Evolutionary conservation across 2,329 filamentous ascomycete species (phyloP).

Genomic region (Colletotrichum agaves): DNA sequence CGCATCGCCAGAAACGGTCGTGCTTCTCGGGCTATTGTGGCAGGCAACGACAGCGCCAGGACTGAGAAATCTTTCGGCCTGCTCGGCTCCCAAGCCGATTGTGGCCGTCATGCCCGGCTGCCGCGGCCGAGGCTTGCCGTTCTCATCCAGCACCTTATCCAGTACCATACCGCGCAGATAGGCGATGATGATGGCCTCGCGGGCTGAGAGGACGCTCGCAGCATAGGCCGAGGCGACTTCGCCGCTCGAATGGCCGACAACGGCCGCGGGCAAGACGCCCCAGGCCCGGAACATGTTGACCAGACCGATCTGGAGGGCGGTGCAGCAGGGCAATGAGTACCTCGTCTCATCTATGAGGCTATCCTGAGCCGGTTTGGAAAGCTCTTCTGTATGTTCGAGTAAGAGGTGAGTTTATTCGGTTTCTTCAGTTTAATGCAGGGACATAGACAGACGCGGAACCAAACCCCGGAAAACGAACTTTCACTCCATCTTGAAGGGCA

Average conservation of each 20-base stretch:
- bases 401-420: background rate
- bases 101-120: background rate
- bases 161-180: constrained; percentile 36
- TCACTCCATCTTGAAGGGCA: background rate
- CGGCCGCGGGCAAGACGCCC: constrained; percentile 50
- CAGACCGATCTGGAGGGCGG: constrained; percentile 59
- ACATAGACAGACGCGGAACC: background rate
- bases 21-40: background rate
- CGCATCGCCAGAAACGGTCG: constrained; percentile 14
- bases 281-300: constrained; percentile 55
- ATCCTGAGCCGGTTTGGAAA: too few species aligned
- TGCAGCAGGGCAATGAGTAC: too few species aligned
- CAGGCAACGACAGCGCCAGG: background rate
- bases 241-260: constrained; percentile 58
- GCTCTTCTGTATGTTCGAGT: background rate
- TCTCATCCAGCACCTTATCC: background rate
- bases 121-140: background rate
- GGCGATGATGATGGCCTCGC: constrained; percentile 51
- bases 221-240: constrained; percentile 61
- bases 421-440: background rate
- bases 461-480: background rate
- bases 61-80: background rate
- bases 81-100: background rate
- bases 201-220: constrained; percentile 54
- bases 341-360: too few species aligned